A percentile compares a stretch with the other conserved stretches of the same genome.
phyloP scores from a whole-genome alignment of 2,329 filamentous ascomycete genomes.

The Hymenotorrendiella dingleyae region DNA sequence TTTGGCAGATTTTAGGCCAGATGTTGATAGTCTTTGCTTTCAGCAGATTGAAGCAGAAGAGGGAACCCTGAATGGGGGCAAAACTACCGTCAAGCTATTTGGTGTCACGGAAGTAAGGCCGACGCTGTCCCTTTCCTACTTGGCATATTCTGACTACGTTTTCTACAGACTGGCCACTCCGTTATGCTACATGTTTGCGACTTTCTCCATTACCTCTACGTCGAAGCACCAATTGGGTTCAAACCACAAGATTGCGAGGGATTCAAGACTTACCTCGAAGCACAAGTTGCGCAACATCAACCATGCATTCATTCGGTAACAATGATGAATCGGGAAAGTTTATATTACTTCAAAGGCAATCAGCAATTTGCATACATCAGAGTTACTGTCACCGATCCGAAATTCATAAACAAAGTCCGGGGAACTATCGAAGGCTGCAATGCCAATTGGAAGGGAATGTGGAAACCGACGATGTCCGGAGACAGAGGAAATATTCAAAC shows the following conservation, averaged over 20 bases:
- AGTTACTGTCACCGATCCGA: conserved; percentile 87
- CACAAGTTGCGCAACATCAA: conserved; percentile 66
- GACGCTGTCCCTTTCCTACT: neutral
- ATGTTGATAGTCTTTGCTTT: conserved; percentile 70
- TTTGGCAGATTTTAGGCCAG: conserved; percentile 54
- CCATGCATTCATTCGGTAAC: conserved; percentile 73
- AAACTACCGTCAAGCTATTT: conserved; percentile 80
- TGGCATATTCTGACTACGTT: conserved; percentile 4
- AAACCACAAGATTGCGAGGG: conserved; percentile 68
- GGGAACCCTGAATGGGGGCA: conserved; percentile 71
- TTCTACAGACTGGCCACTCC: conserved; percentile 64
- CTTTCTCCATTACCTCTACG: conserved; percentile 94
- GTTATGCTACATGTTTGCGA: conserved; percentile 91
- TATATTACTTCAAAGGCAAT: conserved; percentile 93
- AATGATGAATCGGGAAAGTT: conserved; percentile 79
- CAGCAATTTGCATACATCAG: conserved; percentile 88
- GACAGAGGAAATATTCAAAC: conserved; percentile 71
- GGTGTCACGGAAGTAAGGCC: conserved; percentile 70
- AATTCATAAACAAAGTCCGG: conserved; percentile 71
- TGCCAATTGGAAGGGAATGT: conserved; percentile 87
- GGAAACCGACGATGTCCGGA: conserved; percentile 53
- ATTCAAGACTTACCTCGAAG: conserved; percentile 77
- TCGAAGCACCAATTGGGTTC: conserved; percentile 81
- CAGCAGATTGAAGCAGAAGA: conserved; percentile 96
- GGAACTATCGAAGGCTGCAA: conserved; percentile 66